These are phyloP conservation scores for Osmanthus fragrans DNA, from an alignment of 257 asterid species.

Conservation along the genomic window DNA sequence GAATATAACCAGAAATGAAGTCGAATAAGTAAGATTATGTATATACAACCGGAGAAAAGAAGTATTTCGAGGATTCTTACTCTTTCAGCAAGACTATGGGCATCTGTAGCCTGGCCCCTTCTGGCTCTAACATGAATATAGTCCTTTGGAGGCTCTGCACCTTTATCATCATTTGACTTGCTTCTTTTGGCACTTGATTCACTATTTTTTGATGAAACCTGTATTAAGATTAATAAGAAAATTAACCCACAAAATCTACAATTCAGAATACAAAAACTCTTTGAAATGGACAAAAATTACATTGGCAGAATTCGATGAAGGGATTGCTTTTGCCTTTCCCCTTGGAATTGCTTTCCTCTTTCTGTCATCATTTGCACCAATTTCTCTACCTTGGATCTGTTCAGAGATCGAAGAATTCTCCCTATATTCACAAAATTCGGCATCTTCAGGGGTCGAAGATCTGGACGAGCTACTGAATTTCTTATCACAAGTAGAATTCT, in stretches of 20 bases:
- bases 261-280: not conserved
- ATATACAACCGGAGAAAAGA: no score
- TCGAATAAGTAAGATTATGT: not conserved
- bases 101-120: conserved; percentile 95
- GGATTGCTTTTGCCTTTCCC: conserved; percentile 57
- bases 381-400: conserved; percentile 20
- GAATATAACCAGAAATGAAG: not conserved
- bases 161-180: conserved; percentile 29
- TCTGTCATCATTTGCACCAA: conserved; percentile 39
- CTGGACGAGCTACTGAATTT: not conserved
- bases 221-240: conserved; percentile 21
- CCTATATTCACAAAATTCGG: conserved; percentile 40
- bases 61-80: conserved; percentile 31
- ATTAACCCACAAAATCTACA: not conserved
- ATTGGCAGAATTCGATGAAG: conserved; percentile 28
- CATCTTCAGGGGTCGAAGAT: conserved; percentile 32
- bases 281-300: conserved; percentile 30
- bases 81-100: conserved; percentile 95
- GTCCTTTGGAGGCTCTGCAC: conserved; percentile 73
- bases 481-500: not conserved
- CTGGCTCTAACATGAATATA: conserved; percentile 95
- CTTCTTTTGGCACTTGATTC: conserved; percentile 28
- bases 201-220: conserved; percentile 55
- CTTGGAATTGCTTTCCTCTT: conserved; percentile 66
- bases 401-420: conserved; percentile 65